Conservation (phyloP, 495 filamentous ascomycete species). For the Penicillium riverlandense region DNA sequence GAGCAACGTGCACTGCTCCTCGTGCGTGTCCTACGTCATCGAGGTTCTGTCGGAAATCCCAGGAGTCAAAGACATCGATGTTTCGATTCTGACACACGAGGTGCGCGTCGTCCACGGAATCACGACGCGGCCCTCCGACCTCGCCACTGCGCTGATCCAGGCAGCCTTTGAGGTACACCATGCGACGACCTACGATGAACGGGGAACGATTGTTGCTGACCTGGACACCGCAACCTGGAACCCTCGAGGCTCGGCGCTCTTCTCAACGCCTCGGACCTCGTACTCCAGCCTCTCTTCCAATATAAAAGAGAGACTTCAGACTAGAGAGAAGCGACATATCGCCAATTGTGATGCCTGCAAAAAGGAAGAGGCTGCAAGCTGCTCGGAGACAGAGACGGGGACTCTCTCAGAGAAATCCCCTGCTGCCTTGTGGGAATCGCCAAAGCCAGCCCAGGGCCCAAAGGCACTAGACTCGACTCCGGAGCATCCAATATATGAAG, state of each 20-base stretch:
- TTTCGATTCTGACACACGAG: conserved; percentile 38
- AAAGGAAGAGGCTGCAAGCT: conserved; percentile 22
- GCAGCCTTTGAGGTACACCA: conserved; percentile 45
- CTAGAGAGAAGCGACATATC: conserved; percentile 25
- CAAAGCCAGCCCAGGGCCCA: neutral
- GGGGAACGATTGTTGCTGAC: conserved; percentile 21
- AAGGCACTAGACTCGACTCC: neutral
- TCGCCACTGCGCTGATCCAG: conserved; percentile 36
- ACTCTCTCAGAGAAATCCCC: conserved; percentile 8
- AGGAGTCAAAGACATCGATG: conserved; percentile 29
- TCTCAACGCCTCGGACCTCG: conserved; percentile 15
- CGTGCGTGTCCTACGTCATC: conserved; percentile 43
- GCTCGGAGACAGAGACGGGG: conserved; percentile 4
- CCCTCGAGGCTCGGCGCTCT: conserved; percentile 16
- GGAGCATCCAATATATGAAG: neutral
- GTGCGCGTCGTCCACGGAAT: conserved; percentile 33
- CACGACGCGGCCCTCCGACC: conserved; percentile 17
- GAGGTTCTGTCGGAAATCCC: conserved; percentile 30
- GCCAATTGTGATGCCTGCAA: conserved; percentile 45
- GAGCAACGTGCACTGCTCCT: conserved; percentile 46
- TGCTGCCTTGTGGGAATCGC: neutral
- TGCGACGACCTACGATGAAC: conserved; percentile 32
- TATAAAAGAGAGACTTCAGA: conserved; percentile 15
- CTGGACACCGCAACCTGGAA: conserved; percentile 27
- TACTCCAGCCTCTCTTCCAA: conserved; percentile 18